Conservation (phyloP, 345 rosid species). For the Leavenworthia alabamica region DNA sequence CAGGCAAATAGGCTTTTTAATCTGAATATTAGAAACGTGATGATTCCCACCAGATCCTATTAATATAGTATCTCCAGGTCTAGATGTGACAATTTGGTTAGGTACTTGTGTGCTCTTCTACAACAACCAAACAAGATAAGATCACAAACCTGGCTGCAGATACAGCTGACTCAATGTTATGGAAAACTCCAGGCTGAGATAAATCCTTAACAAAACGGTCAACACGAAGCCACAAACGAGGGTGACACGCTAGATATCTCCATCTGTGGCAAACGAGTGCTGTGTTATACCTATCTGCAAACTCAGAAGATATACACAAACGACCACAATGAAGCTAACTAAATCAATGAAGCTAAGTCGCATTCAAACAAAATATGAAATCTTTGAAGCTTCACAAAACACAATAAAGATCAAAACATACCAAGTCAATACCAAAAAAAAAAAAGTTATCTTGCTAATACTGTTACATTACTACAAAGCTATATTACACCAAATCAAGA, state of each 20-base stretch:
- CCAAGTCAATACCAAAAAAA: neutral
- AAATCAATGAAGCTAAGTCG: neutral
- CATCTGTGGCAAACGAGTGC: constrained; percentile 99
- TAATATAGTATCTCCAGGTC: constrained; percentile 93
- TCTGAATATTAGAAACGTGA: constrained; percentile 76
- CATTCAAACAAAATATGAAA: neutral
- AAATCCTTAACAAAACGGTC: constrained; percentile 59
- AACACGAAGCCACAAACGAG: constrained; percentile 90
- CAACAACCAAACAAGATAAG: neutral
- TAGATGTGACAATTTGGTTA: constrained; percentile 35
- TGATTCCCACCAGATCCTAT: constrained; percentile 78
- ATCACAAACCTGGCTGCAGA: constrained; percentile 81
- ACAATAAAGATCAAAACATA: neutral
- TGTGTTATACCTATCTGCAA: constrained; percentile 99
- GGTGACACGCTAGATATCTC: constrained; percentile 88
- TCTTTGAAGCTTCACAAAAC: neutral
- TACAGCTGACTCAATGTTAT: constrained; percentile 66
- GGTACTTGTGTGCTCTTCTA: neutral
- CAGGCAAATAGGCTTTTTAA: constrained; percentile 88
- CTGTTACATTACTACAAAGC: too few relatives aligned
- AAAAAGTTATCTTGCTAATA: too few relatives aligned
- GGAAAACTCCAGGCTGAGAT: constrained; percentile 63
- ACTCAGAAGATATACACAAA: constrained; percentile 50
- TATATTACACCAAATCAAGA: neutral
- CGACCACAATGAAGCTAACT: too few relatives aligned